A percentile compares a stretch with the other conserved stretches of the same genome.
phyloP scores from a whole-genome alignment of 2,329 filamentous ascomycete genomes.

The Nannizziopsis arthrosporioides region DNA sequence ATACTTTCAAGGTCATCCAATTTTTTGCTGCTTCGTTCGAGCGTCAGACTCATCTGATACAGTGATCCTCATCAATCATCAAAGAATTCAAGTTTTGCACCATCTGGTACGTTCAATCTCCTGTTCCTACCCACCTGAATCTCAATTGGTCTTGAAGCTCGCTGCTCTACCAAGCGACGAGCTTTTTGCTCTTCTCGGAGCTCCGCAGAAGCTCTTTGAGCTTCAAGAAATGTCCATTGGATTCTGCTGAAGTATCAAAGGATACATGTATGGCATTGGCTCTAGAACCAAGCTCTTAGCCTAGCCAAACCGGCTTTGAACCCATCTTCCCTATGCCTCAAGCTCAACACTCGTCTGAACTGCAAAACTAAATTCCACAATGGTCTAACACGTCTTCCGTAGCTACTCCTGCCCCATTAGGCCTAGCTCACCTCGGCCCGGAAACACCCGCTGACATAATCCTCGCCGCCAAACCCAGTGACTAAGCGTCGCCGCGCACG shows the following conservation, averaged over 20 bases:
- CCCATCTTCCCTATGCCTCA: too few species aligned
- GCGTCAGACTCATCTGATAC: not conserved
- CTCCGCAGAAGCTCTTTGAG: too few species aligned
- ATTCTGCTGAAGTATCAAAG: too few species aligned
- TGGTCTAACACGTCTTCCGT: slow-evolving; percentile 4
- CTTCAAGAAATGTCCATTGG: too few species aligned
- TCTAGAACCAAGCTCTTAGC: too few species aligned
- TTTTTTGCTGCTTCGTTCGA: slow-evolving; percentile 2
- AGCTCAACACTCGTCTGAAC: not conserved
- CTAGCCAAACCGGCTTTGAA: too few species aligned
- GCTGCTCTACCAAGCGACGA: too few species aligned
- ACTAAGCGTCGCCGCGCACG: slow-evolving; percentile 2
- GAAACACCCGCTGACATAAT: not conserved
- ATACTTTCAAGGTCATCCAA: not conserved
- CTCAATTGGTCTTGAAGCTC: too few species aligned
- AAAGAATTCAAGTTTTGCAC: not conserved
- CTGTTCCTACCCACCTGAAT: too few species aligned
- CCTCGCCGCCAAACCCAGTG: not conserved
- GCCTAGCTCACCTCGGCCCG: slow-evolving; percentile 1
- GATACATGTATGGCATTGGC: too few species aligned
- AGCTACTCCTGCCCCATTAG: not conserved
- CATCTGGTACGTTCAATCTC: too few species aligned
- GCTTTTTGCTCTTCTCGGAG: too few species aligned
- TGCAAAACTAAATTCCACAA: not conserved
- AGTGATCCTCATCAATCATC: not conserved